Evolutionary conservation across 768 basidiomycete genomes (phyloP).

Genomic region (Lentinus brumalis): DNA sequence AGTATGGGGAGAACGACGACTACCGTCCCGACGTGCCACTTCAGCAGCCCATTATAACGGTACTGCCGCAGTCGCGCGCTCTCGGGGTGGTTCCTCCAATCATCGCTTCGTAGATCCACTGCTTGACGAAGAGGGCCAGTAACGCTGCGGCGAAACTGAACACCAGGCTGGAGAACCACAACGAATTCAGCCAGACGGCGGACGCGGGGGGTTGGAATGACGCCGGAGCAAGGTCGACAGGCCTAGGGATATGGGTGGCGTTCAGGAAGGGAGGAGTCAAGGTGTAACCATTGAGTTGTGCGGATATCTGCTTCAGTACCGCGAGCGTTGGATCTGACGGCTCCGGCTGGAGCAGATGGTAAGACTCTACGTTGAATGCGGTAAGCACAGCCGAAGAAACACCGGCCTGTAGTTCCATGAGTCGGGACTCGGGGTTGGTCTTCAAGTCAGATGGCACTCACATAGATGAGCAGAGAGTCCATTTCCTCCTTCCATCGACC

Average conservation of each 20-base stretch:
- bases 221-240: background rate
- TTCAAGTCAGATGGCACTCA: background rate
- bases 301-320: constrained; percentile 14
- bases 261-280: constrained; percentile 2
- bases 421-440: no score
- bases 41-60: constrained; percentile 22
- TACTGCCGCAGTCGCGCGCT: constrained; percentile 27
- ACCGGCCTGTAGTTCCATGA: constrained; percentile 8
- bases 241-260: background rate
- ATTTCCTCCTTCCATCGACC: constrained; percentile 23
- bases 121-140: constrained; percentile 29
- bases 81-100: constrained; percentile 20
- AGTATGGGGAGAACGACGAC: constrained; percentile 24
- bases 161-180: constrained; percentile 30
- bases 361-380: constrained; percentile 25
- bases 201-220: constrained; percentile 1
- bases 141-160: constrained; percentile 28
- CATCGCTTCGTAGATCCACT: constrained; percentile 27
- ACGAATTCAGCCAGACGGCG: constrained; percentile 21
- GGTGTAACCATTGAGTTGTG: constrained; percentile 7
- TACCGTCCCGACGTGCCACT: constrained; percentile 27
- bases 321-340: constrained; percentile 1
- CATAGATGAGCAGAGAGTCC: constrained; percentile 24
- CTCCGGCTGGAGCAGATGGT: constrained; percentile 15
- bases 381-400: constrained; percentile 29